Evolutionary conservation across 1,284 basidiomycete genomes (phyloP).

Genomic region (Peniophora sp.): DNA sequence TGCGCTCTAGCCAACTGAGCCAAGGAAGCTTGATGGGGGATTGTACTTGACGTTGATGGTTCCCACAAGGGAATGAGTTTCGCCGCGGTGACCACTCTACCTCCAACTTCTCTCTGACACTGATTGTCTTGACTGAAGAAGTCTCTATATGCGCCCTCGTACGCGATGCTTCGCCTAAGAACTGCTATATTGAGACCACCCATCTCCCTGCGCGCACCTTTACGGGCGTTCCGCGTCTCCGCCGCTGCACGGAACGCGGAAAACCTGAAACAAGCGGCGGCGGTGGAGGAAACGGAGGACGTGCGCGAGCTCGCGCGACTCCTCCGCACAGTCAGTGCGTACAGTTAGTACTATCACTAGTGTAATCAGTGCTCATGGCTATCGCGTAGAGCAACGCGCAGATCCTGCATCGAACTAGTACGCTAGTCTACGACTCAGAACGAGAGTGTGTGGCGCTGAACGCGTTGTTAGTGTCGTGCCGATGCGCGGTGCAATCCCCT

Average conservation of each 20-base stretch:
- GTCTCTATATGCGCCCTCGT: no score
- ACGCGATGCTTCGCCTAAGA: no score
- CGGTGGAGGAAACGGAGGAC: conserved; percentile 47
- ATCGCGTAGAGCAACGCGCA: conserved; percentile 35
- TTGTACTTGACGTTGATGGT: no score
- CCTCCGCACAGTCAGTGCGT: conserved; percentile 50
- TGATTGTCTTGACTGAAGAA: no score
- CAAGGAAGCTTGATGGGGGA: not conserved
- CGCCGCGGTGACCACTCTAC: no score
- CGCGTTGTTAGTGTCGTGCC: conserved; percentile 3
- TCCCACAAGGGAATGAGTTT: no score
- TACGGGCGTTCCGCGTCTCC: no score
- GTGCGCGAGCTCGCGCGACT: conserved; percentile 51
- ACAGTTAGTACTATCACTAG: not conserved
- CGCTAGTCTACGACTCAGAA: conserved; percentile 10
- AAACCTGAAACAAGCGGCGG: conserved; percentile 8
- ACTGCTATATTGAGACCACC: no score
- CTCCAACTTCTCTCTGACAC: no score
- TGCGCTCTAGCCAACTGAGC: conserved; percentile 1
- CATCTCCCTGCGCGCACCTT: no score
- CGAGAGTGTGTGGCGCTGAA: not conserved
- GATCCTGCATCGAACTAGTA: conserved; percentile 52
- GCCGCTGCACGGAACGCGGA: no score
- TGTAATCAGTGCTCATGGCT: not conserved
- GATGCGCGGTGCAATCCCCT: conserved; percentile 5